Conservation (phyloP, 768 basidiomycete species). For the Trametes cubensis region DNA sequence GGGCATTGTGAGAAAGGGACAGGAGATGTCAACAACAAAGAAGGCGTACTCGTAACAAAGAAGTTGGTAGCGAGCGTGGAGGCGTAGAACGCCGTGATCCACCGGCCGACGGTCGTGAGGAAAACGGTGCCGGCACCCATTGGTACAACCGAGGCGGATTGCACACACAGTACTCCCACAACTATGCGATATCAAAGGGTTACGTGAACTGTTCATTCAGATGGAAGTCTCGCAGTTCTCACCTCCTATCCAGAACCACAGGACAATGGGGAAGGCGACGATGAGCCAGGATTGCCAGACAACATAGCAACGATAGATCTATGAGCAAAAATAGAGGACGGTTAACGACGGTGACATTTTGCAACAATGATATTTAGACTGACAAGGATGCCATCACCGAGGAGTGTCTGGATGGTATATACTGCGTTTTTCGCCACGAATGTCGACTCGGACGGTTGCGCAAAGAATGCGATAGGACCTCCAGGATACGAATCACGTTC, state of each 20-base stretch:
- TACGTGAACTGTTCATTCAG: background rate
- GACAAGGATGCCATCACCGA: conserved; percentile 37
- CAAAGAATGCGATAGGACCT: conserved; percentile 31
- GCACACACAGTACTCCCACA: conserved; percentile 26
- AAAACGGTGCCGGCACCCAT: conserved; percentile 20
- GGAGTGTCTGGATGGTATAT: conserved; percentile 32
- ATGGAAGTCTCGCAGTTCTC: conserved; percentile 4
- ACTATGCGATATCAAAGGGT: background rate
- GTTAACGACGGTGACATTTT: too few relatives aligned
- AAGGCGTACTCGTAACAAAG: conserved; percentile 23
- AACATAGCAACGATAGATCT: conserved; percentile 33
- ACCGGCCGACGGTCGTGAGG: conserved; percentile 21
- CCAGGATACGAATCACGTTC: conserved; percentile 26
- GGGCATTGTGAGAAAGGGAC: background rate
- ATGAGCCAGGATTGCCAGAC: conserved; percentile 30
- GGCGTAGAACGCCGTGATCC: conserved; percentile 31
- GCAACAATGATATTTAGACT: background rate
- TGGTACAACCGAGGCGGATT: conserved; percentile 20
- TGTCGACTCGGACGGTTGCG: conserved; percentile 31
- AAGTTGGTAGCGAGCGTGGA: conserved; percentile 30
- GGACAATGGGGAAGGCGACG: conserved; percentile 19
- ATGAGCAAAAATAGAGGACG: background rate
- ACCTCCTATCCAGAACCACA: conserved; percentile 19
- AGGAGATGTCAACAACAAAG: too few relatives aligned
- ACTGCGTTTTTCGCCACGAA: conserved; percentile 33